A percentile compares a stretch with the other conserved stretches of the same genome.
phyloP scores from a whole-genome alignment of 2,329 filamentous ascomycete genomes.

The Grosmannia clavigera region DNA sequence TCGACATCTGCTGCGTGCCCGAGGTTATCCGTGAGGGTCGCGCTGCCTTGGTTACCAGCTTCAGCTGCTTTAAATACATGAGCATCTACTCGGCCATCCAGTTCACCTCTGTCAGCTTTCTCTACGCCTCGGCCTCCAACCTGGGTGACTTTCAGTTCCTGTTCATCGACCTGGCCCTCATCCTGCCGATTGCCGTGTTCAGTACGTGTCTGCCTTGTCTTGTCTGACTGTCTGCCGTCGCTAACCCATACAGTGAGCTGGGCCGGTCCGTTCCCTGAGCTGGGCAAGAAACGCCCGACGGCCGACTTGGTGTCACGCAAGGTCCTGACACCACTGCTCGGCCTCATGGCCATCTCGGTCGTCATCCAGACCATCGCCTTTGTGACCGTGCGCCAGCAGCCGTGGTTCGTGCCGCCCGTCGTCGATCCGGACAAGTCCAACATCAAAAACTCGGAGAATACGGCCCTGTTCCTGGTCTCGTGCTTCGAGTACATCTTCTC shows the following conservation, averaged over 20 bases:
- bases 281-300: constrained; percentile 78
- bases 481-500: constrained; percentile 94
- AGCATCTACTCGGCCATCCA: constrained; percentile 98
- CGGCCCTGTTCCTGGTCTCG: constrained; percentile 74
- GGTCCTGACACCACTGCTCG: constrained; percentile 76
- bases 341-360: constrained; percentile 76
- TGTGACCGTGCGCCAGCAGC: constrained; percentile 60
- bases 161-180: constrained; percentile 86
- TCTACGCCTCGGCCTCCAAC: constrained; percentile 89
- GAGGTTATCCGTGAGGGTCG: constrained; percentile 89
- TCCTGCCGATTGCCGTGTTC: constrained; percentile 92
- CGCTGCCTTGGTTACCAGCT: constrained; percentile 91
- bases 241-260: constrained; percentile 58
- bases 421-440: constrained; percentile 70
- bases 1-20: constrained; percentile 92
- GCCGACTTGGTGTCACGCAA: constrained; percentile 88
- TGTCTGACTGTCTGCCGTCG: neutral
- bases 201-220: constrained; percentile 38
- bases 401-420: constrained; percentile 77
- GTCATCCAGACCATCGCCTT: constrained; percentile 64
- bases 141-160: constrained; percentile 94
- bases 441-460: constrained; percentile 87
- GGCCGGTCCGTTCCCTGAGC: constrained; percentile 67
- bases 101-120: constrained; percentile 91
- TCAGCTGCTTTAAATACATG: constrained; percentile 99